Evolutionary conservation across 1,284 basidiomycete genomes (phyloP).

Genomic region (Cutaneotrichosporon cavernicola): DNA sequence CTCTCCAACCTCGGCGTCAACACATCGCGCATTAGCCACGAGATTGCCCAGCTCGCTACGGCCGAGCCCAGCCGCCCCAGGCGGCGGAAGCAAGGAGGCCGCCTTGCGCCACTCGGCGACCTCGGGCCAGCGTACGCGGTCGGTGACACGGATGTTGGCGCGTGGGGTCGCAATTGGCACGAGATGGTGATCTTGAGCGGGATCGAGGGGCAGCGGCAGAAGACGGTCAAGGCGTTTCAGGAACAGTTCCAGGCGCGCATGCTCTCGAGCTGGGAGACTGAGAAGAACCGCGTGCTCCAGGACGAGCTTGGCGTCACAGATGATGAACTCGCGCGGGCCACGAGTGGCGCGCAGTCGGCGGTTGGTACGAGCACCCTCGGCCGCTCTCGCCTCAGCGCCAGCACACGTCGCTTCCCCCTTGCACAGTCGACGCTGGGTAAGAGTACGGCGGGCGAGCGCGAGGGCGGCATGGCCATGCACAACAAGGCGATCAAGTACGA

Average conservation of each 20-base stretch:
- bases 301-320: constrained; percentile 51
- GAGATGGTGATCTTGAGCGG: constrained; percentile 51
- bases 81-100: constrained; percentile 20
- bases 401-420: constrained; percentile 41
- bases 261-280: constrained; percentile 45
- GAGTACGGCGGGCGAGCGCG: constrained; percentile 35
- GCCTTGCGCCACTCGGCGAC: constrained; percentile 33
- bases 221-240: constrained; percentile 49
- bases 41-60: constrained; percentile 41
- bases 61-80: constrained; percentile 23
- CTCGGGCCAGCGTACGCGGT: constrained; percentile 36
- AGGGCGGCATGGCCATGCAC: constrained; percentile 62
- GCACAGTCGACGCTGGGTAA: constrained; percentile 36
- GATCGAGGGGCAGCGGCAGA: constrained; percentile 48
- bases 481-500: constrained; percentile 95
- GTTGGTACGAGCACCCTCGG: constrained; percentile 30
- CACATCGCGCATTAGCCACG: constrained; percentile 45
- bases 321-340: constrained; percentile 42
- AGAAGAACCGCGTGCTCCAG: constrained; percentile 47
- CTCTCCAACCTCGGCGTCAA: constrained; percentile 51
- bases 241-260: constrained; percentile 48
- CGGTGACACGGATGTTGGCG: constrained; percentile 41
- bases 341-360: constrained; percentile 15
- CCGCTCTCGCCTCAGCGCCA: constrained; percentile 37
- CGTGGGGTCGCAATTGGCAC: constrained; percentile 51